Base-by-base conservation (phyloP, 2,329 filamentous ascomycete species). In the Alternaria hordeiaustralica region DNA sequence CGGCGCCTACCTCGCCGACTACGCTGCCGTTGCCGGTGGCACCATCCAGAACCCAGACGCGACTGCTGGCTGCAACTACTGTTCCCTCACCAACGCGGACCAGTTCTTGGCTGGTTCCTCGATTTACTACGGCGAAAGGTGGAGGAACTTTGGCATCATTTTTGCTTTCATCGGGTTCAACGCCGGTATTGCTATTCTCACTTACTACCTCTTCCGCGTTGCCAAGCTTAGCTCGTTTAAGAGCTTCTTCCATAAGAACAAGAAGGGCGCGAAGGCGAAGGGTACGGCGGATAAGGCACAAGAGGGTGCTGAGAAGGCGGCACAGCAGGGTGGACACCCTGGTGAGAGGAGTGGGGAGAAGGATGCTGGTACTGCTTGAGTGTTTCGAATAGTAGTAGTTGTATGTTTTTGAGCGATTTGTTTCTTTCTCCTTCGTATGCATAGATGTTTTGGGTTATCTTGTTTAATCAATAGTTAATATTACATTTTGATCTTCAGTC, bases 101-200 rank as follows among this genome's bases (percentile, higher is more conserved):
- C 79, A 82, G 36, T 87, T 83, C 76, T 75, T 88, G 46, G 73
- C 74, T 0, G 53, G 65, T 1, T 77, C 82, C 6, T 76, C 72
- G 18, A 84, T 84, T 55, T 76, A 77, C 61, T 87, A 80, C 71
- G 65, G 70, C 1, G 78, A 87, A 26, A 79, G 87, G 3, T 92
- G 90, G 90, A 83, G 64, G 46, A 91, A 93, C 73, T 92, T 88
- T 61, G 91, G 90, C 2, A 83, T 93, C 44, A 81, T 92, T 71
- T 92, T 89, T 86, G 88, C 83, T 0, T 93, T 86, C 69, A 85
- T 92, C 43, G 63, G 80, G 0, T 90, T 92, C 77, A 91, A 92
- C 70, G 84, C 91, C 43, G 78, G 79, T 43, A 80, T 84, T 3
- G 88, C 89, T 0, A 81, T 91, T 3, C 66, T 83, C 11, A 78